Base-by-base conservation (phyloP, 352 stramenopile genomes). In the Pythium brachiatum region DNA sequence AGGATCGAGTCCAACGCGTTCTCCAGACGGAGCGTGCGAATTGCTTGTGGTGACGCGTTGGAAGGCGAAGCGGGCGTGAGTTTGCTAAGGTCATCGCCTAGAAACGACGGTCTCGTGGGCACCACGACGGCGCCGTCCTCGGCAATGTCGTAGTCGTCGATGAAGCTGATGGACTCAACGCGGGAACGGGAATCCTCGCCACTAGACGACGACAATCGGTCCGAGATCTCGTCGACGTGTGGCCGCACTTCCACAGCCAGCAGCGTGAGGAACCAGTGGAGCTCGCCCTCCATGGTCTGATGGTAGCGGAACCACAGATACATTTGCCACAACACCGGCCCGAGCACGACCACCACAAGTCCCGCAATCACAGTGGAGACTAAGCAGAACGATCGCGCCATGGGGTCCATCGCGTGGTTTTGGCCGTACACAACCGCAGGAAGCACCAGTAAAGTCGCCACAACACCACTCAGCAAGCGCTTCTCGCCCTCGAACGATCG, bases 1-100 rank as follows among this genome's bases (percentile, higher is more conserved):
- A 80, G 53, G 27, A 80, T 80, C 20, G 73, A 62, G n/a, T 80
- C 70, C 23, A 80, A 61, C 9, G 63, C 73, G 27, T 75, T 76
- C 23, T 80, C 73, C 2, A 78, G 60, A 0, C 73, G 73, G 47
- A 78, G 78, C 12, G 41, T 56, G 23, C 64, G 52, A 25, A 78
- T 73, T 0, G 64, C 65, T 34, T 64, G 29, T 3, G 53, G 31
- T 2, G 60, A 58, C 12, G 34, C n/a, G 2, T 16, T 3, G 7
- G 51, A 3, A 16, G 16, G 12, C 20, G 36, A 34, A 25, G 16
- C 5, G 6, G 7, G 13, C 9, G 29, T n/a, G 7, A 36, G n/a
- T 6, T 51, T 41, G 1, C 38, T 25, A 2, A 50, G 29, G 3
- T 69, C 55, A 0, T 58, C 29, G n/a, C 46, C 56, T 21, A 48